Evolutionary conservation across 2,329 filamentous ascomycete genomes (phyloP).

Genomic region (Alternaria tenuissima): DNA sequence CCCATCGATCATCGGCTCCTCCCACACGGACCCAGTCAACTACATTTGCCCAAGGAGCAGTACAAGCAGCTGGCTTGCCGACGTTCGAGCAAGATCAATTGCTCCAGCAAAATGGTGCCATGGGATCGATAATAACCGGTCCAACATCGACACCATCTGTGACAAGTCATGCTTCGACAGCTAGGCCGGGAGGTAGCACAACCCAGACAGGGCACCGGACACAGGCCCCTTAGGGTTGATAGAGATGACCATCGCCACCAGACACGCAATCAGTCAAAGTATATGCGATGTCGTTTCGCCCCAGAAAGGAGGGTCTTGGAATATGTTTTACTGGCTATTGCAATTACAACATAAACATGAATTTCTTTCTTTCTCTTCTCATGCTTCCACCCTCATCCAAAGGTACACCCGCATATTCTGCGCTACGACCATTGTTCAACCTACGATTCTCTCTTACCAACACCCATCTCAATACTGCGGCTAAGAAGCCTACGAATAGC

Average conservation of each 20-base stretch:
- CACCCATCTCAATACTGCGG: slow-evolving; percentile 53
- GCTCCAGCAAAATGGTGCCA: neutral
- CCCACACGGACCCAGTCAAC: neutral
- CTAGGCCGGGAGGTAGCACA: neutral
- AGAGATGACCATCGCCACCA: neutral
- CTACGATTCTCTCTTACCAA: slow-evolving; percentile 44
- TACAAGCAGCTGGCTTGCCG: neutral
- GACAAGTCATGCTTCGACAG: neutral
- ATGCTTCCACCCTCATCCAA: slow-evolving; percentile 31
- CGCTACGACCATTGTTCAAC: slow-evolving; percentile 13
- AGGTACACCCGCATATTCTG: slow-evolving; percentile 39
- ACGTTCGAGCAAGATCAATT: neutral
- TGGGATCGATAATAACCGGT: neutral
- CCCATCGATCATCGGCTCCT: neutral
- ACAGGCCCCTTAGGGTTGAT: neutral
- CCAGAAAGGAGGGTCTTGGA: neutral
- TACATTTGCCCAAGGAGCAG: neutral
- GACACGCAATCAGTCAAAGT: neutral
- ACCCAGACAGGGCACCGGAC: too few species aligned
- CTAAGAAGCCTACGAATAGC: slow-evolving; percentile 56
- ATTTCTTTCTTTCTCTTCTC: slow-evolving; percentile 24
- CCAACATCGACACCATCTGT: neutral
- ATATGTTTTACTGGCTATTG: neutral
- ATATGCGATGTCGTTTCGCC: neutral
- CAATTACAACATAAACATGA: slow-evolving; percentile 42